Conservation (phyloP, 179 eudicot species). For the Actinidia arguta region DNA sequence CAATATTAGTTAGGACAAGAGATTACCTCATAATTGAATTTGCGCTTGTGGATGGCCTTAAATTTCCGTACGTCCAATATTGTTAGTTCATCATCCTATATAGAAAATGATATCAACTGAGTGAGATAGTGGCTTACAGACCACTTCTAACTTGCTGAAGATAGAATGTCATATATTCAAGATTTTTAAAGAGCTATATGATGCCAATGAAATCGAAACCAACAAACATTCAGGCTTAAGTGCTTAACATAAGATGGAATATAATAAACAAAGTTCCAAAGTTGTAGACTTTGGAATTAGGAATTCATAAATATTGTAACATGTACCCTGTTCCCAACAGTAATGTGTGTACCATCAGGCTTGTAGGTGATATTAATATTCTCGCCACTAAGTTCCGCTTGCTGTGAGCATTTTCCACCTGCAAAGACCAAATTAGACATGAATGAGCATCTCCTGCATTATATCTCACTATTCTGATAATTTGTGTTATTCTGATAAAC, state of each 20-base stretch:
- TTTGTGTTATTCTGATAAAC: not conserved
- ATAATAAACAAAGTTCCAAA: not conserved
- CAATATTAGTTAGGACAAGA: conserved; percentile 18
- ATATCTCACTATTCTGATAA: not conserved
- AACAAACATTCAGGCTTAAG: not conserved
- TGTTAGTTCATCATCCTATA: conserved; percentile 90
- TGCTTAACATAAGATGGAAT: not conserved
- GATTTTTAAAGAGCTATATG: not conserved
- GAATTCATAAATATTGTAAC: conserved; percentile 5
- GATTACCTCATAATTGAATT: conserved; percentile 88
- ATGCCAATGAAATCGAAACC: not conserved
- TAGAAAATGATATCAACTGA: conserved; percentile 11
- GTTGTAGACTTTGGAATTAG: not conserved
- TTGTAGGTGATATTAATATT: conserved; percentile 95
- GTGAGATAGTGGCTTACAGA: not conserved
- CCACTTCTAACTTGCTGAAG: not conserved
- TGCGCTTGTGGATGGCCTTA: conserved; percentile 88
- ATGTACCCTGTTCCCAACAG: conserved; percentile 93
- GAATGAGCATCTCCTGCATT: not conserved
- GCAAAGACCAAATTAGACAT: conserved; percentile 29
- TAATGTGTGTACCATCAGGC: conserved; percentile 92
- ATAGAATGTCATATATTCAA: not conserved
- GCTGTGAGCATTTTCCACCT: conserved; percentile 99
- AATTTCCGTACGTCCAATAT: conserved; percentile 95
- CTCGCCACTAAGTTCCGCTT: conserved; percentile 94